Conservation (phyloP, 2,329 filamentous ascomycete genomes). For the Ascochyta lentis region DNA sequence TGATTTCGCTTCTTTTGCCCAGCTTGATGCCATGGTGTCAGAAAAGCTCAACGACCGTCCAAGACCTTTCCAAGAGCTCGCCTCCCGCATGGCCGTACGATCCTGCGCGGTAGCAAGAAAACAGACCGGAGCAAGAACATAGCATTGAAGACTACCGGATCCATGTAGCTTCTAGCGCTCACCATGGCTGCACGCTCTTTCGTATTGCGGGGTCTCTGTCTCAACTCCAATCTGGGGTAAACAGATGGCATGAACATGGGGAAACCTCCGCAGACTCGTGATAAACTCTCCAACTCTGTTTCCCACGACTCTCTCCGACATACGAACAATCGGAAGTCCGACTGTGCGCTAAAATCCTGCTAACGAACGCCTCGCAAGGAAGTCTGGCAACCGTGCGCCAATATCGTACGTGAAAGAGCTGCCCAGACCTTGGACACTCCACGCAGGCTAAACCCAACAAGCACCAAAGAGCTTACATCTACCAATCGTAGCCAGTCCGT, state of each 20-base stretch:
- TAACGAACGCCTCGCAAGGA: too few relatives aligned
- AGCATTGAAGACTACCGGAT: background rate
- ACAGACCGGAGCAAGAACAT: slow-evolving; percentile 3
- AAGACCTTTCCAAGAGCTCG: slow-evolving; percentile 6
- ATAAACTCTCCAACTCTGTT: background rate
- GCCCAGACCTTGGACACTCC: background rate
- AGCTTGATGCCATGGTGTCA: slow-evolving; percentile 7
- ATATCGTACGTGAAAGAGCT: too few relatives aligned
- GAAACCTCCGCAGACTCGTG: background rate
- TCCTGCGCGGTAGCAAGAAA: slow-evolving; percentile 5
- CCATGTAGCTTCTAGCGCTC: slow-evolving; percentile 7
- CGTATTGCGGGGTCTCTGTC: slow-evolving; percentile 8
- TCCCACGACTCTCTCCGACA: background rate
- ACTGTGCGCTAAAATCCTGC: background rate
- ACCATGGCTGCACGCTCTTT: background rate
- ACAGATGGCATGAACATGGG: background rate
- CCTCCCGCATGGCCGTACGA: background rate
- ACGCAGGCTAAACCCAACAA: background rate
- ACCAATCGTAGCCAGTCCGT: background rate
- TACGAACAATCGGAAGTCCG: background rate
- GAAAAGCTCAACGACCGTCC: slow-evolving; percentile 4
- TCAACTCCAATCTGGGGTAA: slow-evolving; percentile 6
- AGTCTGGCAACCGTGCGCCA: too few relatives aligned
- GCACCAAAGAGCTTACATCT: background rate
- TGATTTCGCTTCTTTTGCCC: background rate